phyloP scores from a whole-genome alignment of 2,329 filamentous ascomycete species.

The Pezicula carpinea region DNA sequence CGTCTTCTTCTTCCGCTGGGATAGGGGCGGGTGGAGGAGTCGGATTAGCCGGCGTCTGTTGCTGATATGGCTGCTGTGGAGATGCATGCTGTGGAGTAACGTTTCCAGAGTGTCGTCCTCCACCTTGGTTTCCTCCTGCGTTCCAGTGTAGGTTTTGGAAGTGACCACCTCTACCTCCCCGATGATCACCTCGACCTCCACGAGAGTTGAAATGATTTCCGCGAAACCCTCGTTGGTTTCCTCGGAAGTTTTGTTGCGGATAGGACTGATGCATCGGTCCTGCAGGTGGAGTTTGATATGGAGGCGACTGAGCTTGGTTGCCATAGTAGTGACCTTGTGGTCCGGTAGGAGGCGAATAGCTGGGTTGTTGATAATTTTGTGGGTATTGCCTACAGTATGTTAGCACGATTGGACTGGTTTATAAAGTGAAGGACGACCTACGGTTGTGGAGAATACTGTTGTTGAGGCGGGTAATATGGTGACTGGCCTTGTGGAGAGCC shows the following conservation, averaged over 20 bases:
- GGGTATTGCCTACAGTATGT: conserved; percentile 52
- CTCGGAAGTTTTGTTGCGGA: conserved; percentile 32
- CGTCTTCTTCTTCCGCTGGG: conserved; percentile 41
- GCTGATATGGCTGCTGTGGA: conserved; percentile 24
- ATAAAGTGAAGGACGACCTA: conserved; percentile 32
- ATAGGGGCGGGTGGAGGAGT: conserved; percentile 28
- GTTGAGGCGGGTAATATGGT: conserved; percentile 46
- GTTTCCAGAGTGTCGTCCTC: conserved; percentile 34
- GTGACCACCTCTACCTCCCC: conserved; percentile 50
- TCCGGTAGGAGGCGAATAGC: conserved; percentile 46
- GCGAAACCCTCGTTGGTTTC: conserved; percentile 54
- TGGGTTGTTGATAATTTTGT: conserved; percentile 53
- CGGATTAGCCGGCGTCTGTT: conserved; percentile 15
- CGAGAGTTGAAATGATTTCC: conserved; percentile 52
- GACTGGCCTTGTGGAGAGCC: conserved; percentile 59
- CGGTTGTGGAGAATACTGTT: conserved; percentile 43
- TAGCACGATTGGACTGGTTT: conserved; percentile 29
- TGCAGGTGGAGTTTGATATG: conserved; percentile 49
- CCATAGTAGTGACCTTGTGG: conserved; percentile 53
- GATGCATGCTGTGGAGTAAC: conserved; percentile 28
- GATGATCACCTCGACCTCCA: conserved; percentile 33
- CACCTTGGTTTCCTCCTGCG: conserved; percentile 41
- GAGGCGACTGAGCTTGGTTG: conserved; percentile 37
- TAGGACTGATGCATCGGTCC: conserved; percentile 53
- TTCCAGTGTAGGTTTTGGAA: conserved; percentile 72